phyloP scores from a whole-genome alignment of 164 flowering plant genomes.

The Dillenia suffruticosa region DNA sequence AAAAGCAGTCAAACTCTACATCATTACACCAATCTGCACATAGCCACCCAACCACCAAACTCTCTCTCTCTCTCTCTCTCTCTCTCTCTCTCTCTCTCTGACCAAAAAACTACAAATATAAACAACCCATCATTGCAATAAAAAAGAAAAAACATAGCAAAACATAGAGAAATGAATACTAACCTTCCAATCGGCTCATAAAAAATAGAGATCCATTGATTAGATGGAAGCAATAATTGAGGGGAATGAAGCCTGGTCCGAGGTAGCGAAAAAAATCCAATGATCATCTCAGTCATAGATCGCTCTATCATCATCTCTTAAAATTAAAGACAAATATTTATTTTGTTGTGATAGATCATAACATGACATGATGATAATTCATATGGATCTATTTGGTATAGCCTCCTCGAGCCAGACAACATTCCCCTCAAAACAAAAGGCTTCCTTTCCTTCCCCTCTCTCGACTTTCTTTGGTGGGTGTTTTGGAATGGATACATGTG shows the following conservation, averaged over 20 bases:
- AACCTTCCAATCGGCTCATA: constrained; percentile 9
- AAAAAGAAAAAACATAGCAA: neutral
- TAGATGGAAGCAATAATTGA: constrained; percentile 32
- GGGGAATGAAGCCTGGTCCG: constrained; percentile 94
- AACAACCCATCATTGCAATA: neutral
- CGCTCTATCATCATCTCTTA: neutral
- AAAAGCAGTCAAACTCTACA: constrained; percentile 33
- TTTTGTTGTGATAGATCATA: too few species aligned
- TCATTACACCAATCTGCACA: constrained; percentile 60
- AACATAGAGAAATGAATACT: neutral
- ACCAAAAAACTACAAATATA: neutral
- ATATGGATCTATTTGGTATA: constrained; percentile 20
- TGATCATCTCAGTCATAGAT: neutral
- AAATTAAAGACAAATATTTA: neutral
- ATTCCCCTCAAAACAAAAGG: constrained; percentile 64
- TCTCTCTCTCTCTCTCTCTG: neutral
- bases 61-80: constrained; percentile 10
- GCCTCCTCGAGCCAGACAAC: constrained; percentile 81
- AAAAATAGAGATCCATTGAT: neutral
- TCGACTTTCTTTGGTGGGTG: constrained; percentile 6
- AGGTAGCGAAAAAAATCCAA: constrained; percentile 27
- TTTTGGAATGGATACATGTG: too few species aligned
- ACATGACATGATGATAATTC: neutral
- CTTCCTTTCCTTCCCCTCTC: constrained; percentile 19
- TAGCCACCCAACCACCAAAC: constrained; percentile 14